These are phyloP conservation scores for Candida golubevii DNA, from an alignment of 805 yeast species.

Conservation along the genomic window DNA sequence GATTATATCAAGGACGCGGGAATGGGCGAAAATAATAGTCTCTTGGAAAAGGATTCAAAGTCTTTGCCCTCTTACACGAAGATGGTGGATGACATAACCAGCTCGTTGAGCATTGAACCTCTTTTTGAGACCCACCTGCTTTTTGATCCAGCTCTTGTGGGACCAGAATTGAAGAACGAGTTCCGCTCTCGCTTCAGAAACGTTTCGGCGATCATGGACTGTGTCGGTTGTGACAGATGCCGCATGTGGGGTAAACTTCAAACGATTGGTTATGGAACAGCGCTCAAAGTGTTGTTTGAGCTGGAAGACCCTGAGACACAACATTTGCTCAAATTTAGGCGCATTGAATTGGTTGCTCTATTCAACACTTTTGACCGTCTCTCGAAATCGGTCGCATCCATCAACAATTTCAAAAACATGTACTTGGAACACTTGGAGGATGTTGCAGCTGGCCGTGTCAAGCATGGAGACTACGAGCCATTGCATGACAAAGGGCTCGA, in stretches of 20 bases:
- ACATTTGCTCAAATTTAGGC: constrained; percentile 56
- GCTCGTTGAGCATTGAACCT: constrained; percentile 21
- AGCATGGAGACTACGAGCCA: constrained; percentile 40
- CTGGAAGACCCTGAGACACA: constrained; percentile 48
- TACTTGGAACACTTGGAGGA: constrained; percentile 42
- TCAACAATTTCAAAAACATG: constrained; percentile 62
- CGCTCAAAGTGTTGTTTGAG: constrained; percentile 85
- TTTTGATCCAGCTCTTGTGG: constrained; percentile 43
- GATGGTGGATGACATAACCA: constrained; percentile 10
- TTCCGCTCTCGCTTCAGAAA: constrained; percentile 83
- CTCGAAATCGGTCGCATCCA: constrained; percentile 75
- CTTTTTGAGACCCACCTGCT: constrained; percentile 46
- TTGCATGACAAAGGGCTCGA: constrained; percentile 29
- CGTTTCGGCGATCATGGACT: constrained; percentile 91
- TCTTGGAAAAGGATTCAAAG: constrained; percentile 33
- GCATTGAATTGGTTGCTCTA: constrained; percentile 85
- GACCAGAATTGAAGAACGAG: constrained; percentile 67
- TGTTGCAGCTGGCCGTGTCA: constrained; percentile 35
- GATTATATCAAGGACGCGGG: constrained; percentile 25
- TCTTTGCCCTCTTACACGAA: constrained; percentile 24
- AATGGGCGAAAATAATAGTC: constrained; percentile 22
- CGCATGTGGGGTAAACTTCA: constrained; percentile 98
- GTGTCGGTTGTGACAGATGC: constrained; percentile 98
- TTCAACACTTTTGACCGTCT: constrained; percentile 90
- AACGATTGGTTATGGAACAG: constrained; percentile 96